Base-by-base conservation (phyloP, 1,284 basidiomycete genomes). In the Fomitopsis schrenkii region DNA sequence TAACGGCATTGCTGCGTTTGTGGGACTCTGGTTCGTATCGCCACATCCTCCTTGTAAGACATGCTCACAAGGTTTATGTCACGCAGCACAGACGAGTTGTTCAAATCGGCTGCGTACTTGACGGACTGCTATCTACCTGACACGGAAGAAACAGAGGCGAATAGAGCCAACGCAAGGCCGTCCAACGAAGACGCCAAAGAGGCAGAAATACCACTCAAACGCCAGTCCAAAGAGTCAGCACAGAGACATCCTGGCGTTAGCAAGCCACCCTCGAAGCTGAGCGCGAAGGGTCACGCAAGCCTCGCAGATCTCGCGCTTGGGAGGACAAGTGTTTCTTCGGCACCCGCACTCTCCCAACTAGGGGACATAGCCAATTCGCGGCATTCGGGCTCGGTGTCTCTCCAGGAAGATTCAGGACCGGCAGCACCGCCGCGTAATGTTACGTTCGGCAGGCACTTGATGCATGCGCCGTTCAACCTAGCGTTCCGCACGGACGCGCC, bases 51-150 rank as follows among this genome's bases (percentile, higher is more conserved):
- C 15, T 48, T 5, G 30, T 15, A 5, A 6, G n/a, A 15, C 19
- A 14, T 44, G 1, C 4, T 15, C 45, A 4, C 30, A 12, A 30
- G 7, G 41, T 5, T 2, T 17, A 14, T 17, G n/a, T 19, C 9
- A 55, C 45, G 57, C 59, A 90, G 89, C 66, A 81, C 86, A 17
- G 90, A 91, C 66, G 90, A 91, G 67, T 79, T 88, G 40, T 83
- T 84, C 76, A 91, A 90, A 73, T 80, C 87, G 0, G 83, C 89
- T 2, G 82, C 85, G 7, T 90, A 85, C 66, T 78, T 91, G 54
- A 85, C 87, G 0, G 86, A 90, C 66, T 83, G 87, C 17, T 85
- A 74, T 42, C 65, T 75, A 14, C 69, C 68, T 1, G 14, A 53
- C 57, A 14, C 53, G 30, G 4, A 30, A 55, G 12, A 17, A 33